A percentile compares a stretch with the other conserved stretches of the same genome.
These are phyloP conservation scores for Primulina eburnea DNA, from an alignment of 257 asterid species.

Conservation along the genomic window DNA sequence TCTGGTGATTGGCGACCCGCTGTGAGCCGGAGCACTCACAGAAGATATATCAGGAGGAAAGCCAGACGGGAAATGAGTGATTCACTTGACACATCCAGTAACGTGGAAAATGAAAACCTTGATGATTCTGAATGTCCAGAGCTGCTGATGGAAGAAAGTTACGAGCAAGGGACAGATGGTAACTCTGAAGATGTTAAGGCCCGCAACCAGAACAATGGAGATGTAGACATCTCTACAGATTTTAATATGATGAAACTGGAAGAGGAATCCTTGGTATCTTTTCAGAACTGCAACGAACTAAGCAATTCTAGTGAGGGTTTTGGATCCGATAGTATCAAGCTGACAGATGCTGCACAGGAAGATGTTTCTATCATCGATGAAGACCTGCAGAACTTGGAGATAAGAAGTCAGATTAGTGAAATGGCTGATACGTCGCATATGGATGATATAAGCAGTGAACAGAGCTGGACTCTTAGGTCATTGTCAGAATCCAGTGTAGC, in stretches of 20 bases:
- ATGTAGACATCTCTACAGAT: slow-evolving; percentile 44
- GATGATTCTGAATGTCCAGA: slow-evolving; percentile 47
- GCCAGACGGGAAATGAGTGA: slow-evolving; percentile 67
- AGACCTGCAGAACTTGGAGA: slow-evolving; percentile 42
- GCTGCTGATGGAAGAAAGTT: slow-evolving; percentile 38
- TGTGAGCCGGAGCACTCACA: slow-evolving; percentile 85
- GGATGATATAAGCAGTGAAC: slow-evolving; percentile 84
- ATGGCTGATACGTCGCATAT: slow-evolving; percentile 36
- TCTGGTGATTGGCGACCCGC: slow-evolving; percentile 89
- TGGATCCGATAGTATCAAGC: slow-evolving; percentile 27
- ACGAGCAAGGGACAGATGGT: slow-evolving; percentile 34
- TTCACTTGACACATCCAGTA: slow-evolving; percentile 36
- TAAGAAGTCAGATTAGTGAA: slow-evolving; percentile 43
- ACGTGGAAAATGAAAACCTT: slow-evolving; percentile 36
- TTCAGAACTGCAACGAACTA: slow-evolving; percentile 21
- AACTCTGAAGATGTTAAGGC: slow-evolving; percentile 22
- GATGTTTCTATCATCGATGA: slow-evolving; percentile 32
- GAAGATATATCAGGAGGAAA: slow-evolving; percentile 88
- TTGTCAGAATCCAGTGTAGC: slow-evolving; percentile 94
- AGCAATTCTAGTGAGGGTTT: slow-evolving; percentile 19
- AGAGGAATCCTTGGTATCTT: slow-evolving; percentile 39
- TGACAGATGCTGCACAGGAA: slow-evolving; percentile 25
- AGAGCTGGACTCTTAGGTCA: slow-evolving; percentile 88
- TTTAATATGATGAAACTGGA: slow-evolving; percentile 55
- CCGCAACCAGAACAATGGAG: slow-evolving; percentile 24